Evolutionary conservation across 2,329 filamentous ascomycete genomes (phyloP).

Genomic region (Trichoderma asperellum): DNA sequence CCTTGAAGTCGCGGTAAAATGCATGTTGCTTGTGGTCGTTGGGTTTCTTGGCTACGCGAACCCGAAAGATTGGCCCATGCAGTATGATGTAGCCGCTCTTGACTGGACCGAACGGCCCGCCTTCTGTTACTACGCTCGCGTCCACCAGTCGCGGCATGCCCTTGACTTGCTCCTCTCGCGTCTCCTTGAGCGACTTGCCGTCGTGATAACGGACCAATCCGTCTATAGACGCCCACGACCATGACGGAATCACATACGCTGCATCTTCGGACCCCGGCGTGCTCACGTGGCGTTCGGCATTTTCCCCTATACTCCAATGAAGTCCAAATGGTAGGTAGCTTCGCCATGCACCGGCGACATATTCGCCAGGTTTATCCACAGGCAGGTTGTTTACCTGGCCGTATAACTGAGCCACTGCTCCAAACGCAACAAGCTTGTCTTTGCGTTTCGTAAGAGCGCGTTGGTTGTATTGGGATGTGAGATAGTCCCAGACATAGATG

Average conservation of each 20-base stretch:
- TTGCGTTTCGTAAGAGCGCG: conserved; percentile 16
- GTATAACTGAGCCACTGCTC: conserved; percentile 13
- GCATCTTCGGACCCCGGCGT: conserved; percentile 5
- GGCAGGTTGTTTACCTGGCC: conserved; percentile 2
- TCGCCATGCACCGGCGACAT: conserved; percentile 9
- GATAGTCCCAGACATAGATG: conserved; percentile 9
- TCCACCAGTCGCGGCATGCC: conserved; percentile 15
- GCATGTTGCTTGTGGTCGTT: conserved; percentile 3
- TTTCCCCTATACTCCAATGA: conserved; percentile 7
- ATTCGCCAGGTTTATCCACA: conserved; percentile 6
- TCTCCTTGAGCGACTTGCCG: conserved; percentile 4
- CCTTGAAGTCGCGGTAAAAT: background rate
- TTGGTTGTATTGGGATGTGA: conserved; percentile 11
- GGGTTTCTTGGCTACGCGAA: background rate
- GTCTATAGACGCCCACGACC: conserved; percentile 15
- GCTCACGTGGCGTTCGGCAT: conserved; percentile 1
- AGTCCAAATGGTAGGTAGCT: conserved; percentile 11
- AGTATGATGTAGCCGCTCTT: conserved; percentile 8
- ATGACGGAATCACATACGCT: conserved; percentile 4
- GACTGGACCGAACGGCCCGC: conserved; percentile 10
- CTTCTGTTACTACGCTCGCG: conserved; percentile 7
- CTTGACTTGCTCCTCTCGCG: conserved; percentile 2
- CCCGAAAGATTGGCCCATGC: conserved; percentile 14
- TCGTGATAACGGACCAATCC: conserved; percentile 13
- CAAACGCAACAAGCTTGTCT: conserved; percentile 19